Base-by-base conservation (phyloP, 805 yeast genomes). In the Lipomyces kockii region DNA sequence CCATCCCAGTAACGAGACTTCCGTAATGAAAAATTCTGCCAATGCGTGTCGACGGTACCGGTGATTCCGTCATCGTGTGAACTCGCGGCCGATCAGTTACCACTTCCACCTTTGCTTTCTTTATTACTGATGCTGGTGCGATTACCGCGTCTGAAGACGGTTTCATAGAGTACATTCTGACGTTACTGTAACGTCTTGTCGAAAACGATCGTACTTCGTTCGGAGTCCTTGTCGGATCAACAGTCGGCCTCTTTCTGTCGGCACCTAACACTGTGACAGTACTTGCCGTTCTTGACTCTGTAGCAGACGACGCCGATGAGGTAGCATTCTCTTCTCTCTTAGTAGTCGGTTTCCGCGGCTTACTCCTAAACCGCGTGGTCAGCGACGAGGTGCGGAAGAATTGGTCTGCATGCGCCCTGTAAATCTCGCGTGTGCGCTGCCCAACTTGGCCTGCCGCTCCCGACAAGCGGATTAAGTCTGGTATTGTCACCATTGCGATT, bases 11-110 rank as follows among this genome's bases (percentile, higher is more conserved):
- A 0, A 98, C 98, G 39, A 95, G 80, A 1, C 91, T 82, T 9
- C 98, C 98, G 76, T 93, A 95, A 78, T 95, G 99, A 76, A 92
- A 92, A 60, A 95, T 83, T 68, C 99, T 83, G 27, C 92, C 91
- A n/a, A 95, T 78, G 74, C 97, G 85, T 0, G 97, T 85, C 22
- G 93, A 83, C 2, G 99, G 99, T 20, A 95, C 95, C 57, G 90
- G 86, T 1, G 95, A 86, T 34, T 69, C 72, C 27, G 11, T 20
- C 69, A 68, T 55, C n/a, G n/a, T n/a, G 14, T 43, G 67, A 27
- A 51, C 61, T 20, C 29, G 25, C 46, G 54, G 49, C 27, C 9
- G 29, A 56, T 56, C 59, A 3, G 59, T 34, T 9, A 58, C 63
- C 3, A 61, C 35, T 49, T 60, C 62, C 29, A 56, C 56, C 22